phyloP scores from a whole-genome alignment of 768 basidiomycete genomes.

The Fomitopsis serialis region DNA sequence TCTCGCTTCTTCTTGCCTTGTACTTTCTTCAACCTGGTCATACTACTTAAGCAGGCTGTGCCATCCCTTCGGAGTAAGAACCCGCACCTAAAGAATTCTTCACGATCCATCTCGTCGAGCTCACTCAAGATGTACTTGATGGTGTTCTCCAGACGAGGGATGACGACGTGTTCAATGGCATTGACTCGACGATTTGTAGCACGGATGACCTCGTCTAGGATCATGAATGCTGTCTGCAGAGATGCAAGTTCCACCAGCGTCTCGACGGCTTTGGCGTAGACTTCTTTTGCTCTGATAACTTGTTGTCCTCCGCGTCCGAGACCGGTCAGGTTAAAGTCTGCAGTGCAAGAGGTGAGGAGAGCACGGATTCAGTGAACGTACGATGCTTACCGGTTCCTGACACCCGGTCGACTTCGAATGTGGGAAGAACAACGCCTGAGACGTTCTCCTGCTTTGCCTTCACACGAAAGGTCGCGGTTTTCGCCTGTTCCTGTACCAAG shows the following conservation, averaged over 20 bases:
- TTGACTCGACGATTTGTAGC: slow-evolving; percentile 99
- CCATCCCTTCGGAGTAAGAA: background rate
- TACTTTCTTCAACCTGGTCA: slow-evolving; percentile 88
- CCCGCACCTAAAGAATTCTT: slow-evolving; percentile 83
- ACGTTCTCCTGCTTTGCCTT: slow-evolving; percentile 97
- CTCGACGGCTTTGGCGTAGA: slow-evolving; percentile 96
- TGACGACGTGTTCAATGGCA: slow-evolving; percentile 96
- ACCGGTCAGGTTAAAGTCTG: slow-evolving; percentile 96
- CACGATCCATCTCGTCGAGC: slow-evolving; percentile 97
- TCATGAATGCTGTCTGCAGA: slow-evolving; percentile 95
- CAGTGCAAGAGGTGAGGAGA: background rate
- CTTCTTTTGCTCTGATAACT: slow-evolving; percentile 90
- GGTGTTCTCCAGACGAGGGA: slow-evolving; percentile 93
- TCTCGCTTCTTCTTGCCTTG: slow-evolving; percentile 96
- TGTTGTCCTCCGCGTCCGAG: slow-evolving; percentile 96
- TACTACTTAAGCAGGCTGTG: background rate
- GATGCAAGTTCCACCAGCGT: slow-evolving; percentile 96
- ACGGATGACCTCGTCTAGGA: slow-evolving; percentile 97
- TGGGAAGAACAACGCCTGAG: slow-evolving; percentile 91
- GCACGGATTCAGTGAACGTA: background rate
- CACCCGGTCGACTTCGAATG: slow-evolving; percentile 89
- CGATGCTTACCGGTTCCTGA: slow-evolving; percentile 64
- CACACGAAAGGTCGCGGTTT: slow-evolving; percentile 86
- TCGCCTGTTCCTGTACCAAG: slow-evolving; percentile 94
- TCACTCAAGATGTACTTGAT: slow-evolving; percentile 98